Percentiles rank a stretch among this genome's conserved stretches.
These are phyloP conservation scores for Botrytis galanthina DNA, from an alignment of 2,329 filamentous ascomycete species.

Conservation along the genomic window DNA sequence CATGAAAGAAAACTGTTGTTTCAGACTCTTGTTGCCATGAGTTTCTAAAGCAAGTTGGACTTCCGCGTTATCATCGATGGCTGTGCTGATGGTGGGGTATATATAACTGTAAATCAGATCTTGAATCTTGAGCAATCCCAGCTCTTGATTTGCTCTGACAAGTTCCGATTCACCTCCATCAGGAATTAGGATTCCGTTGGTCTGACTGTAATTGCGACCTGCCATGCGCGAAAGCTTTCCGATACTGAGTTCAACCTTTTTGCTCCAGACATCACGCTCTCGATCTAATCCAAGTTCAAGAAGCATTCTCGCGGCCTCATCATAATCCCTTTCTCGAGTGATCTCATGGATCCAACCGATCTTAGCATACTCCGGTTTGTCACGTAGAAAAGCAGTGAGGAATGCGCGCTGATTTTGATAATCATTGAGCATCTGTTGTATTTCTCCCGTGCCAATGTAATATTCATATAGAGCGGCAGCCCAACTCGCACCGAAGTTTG, in stretches of 20 bases:
- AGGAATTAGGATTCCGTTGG: constrained; percentile 35
- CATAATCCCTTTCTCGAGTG: constrained; percentile 69
- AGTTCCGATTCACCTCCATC: constrained; percentile 41
- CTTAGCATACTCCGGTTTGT: constrained; percentile 67
- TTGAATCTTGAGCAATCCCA: constrained; percentile 65
- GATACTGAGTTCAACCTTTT: constrained; percentile 87
- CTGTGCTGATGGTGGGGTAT: constrained; percentile 62
- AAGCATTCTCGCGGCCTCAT: constrained; percentile 69
- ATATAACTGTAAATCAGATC: constrained; percentile 73
- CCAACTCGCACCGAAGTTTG: constrained; percentile 50
- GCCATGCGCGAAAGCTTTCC: constrained; percentile 79
- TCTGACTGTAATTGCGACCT: constrained; percentile 46
- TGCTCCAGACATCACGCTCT: constrained; percentile 84
- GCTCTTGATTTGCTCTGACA: constrained; percentile 31
- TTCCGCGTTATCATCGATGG: constrained; percentile 77
- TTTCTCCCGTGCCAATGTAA: constrained; percentile 65
- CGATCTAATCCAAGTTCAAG: constrained; percentile 65
- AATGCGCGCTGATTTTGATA: constrained; percentile 65
- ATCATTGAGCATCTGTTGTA: constrained; percentile 69
- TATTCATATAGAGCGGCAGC: constrained; percentile 76
- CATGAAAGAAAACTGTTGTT: constrained; percentile 63
- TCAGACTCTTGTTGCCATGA: constrained; percentile 49
- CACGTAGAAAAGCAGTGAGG: constrained; percentile 76
- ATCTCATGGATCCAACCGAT: constrained; percentile 96
- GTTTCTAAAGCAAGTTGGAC: constrained; percentile 71